Conservation (phyloP, 164 flowering plant genomes). For the Platanus orientalis region DNA sequence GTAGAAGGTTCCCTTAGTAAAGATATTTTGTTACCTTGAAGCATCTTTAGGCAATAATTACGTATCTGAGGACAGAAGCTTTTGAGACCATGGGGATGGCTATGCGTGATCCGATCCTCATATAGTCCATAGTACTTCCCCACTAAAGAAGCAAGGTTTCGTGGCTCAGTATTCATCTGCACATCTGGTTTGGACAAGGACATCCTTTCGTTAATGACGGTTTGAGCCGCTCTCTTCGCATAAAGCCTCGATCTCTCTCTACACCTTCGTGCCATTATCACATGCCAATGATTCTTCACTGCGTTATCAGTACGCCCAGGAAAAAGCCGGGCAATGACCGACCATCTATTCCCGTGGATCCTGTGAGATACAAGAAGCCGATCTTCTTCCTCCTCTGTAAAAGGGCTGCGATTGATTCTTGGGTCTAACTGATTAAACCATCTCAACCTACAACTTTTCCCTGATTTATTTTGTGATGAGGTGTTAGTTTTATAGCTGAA, state of each 20-base stretch:
- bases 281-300: conserved; percentile 80
- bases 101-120: conserved; percentile 12
- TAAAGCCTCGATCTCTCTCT: conserved; percentile 44
- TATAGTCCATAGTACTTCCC: conserved; percentile 14
- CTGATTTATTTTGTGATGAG: conserved; percentile 20
- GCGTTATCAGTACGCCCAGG: conserved; percentile 78
- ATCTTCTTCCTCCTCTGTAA: conserved; percentile 70
- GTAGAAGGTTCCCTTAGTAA: not conserved
- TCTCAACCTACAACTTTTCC: conserved; percentile 74
- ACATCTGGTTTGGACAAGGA: conserved; percentile 2
- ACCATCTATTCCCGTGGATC: conserved; percentile 64
- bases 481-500: not conserved
- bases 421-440: conserved; percentile 80
- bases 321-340: conserved; percentile 53
- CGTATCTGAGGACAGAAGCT: conserved; percentile 7
- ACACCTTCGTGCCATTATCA: conserved; percentile 50
- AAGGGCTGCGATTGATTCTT: conserved; percentile 57
- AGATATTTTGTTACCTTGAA: conserved; percentile 12
- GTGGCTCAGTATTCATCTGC: conserved; percentile 6
- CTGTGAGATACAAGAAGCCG: conserved; percentile 57
- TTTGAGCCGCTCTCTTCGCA: conserved; percentile 31
- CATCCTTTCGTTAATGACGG: conserved; percentile 11
- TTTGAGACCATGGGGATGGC: conserved; percentile 5
- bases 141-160: conserved; percentile 16
- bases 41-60: not conserved